Base-by-base conservation (phyloP, 2,329 filamentous ascomycete genomes). In the Phialophora verrucosa region DNA sequence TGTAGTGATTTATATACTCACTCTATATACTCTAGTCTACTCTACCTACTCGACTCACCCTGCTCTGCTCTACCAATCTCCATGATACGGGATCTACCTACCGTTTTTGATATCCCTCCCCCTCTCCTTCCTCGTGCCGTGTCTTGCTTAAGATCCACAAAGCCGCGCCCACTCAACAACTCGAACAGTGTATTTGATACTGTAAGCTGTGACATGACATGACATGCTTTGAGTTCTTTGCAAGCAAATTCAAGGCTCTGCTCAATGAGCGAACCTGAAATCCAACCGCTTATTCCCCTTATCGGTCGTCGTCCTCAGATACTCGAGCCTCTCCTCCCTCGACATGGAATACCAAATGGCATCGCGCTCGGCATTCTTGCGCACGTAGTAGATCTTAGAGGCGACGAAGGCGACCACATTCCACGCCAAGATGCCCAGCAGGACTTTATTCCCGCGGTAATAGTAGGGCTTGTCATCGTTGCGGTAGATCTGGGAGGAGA, bases 201-300 rank as follows among this genome's bases (percentile, higher is more conserved):
- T n/a, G 35, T 42, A 42, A 6, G 35, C 12, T 5, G 12, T 42
- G 14, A 17, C 32, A 8, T 35, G 35, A 12, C 38, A 42, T n/a
- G 17, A n/a, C 38, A 44, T 44, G 17, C 38, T 44, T 42, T 20
- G 38, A n/a, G 14, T n/a, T n/a, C 14, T 44, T n/a, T 8, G 5
- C 17, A 7, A 6, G 38, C 2, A 8, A 44, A n/a, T 17, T 14
- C 35, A 17, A 17, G 17, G 4, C 29, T 14, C 42, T 11, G 11
- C 38, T 64, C 77, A 84, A 69, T 83, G 82, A 11, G 75, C 80
- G 67, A 87, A 87, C 20, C 82, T 74, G 71, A 87, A 87, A 69
- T 87, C 84, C 62, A 85, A 73, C 72, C 86, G 81, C 75, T 86
- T 83, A 65, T 81, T 81, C 0, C 85, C 85, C 72, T 85, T 78